Base-by-base conservation (phyloP, 2,329 filamentous ascomycete species). In the Ophiognomonia clavigignenti-juglandacearum region DNA sequence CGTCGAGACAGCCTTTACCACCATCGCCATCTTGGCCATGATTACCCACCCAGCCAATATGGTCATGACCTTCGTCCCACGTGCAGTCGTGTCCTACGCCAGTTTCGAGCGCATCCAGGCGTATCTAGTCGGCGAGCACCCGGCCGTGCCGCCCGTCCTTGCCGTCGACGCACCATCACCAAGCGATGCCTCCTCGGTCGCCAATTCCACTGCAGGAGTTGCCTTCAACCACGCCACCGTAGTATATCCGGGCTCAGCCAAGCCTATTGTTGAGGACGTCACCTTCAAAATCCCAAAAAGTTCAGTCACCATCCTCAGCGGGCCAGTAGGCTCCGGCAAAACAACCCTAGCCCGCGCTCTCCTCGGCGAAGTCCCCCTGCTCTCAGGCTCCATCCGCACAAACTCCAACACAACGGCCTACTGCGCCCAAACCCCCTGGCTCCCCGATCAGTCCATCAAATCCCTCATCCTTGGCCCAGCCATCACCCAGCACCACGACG, bases 21-120 rank as follows among this genome's bases (percentile, higher is more conserved):
- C 67, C 0, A 57, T 64, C 11, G 67, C 68, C 0, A 56, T 69
- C n/a, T 43, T 71, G 7, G 50, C 54, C 6, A 59, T 71, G 52
- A 58, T 71, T 0, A 71, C 66, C 1, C 64, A 70, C 22, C 67
- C 68, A 0, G 67, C 68, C 6, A 71, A 71, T 42, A 71, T 70
- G 65, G 54, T 71, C 16, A 69, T 70, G 67, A 68, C 68, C 0
- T 61, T 67, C 16, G 46, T 69, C 1, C 68, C 68, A 0, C 56
- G 59, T 4, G 59, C 54, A 0, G 53, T 69, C 0, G 61, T 60
- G 0, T 56, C 63, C 0, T 57, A 64, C 6, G 54, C 67, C 0
- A 61, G 59, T 18, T 67, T 69, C 39, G 61, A 66, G 13, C 59
- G 65, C 13, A 68, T 72, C 4, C 66, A 71, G 40, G 36, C 39